Evolutionary conservation across 441 rosid species (phyloP).

Genomic region (Arabidopsis hybrid): DNA sequence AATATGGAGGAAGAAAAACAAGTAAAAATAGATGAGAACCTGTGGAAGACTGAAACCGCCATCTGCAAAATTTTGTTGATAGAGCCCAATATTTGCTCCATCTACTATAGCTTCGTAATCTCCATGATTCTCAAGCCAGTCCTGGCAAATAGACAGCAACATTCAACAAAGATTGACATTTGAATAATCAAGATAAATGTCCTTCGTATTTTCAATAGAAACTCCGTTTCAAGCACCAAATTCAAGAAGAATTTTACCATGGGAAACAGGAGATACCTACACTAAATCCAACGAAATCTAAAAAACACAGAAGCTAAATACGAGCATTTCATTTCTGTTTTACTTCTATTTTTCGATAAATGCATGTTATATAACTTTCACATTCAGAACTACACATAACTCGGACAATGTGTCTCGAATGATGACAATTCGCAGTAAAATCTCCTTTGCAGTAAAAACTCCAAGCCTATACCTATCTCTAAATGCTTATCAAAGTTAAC

Average conservation of each 20-base stretch:
- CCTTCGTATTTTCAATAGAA: not conserved
- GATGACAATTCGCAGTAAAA: not conserved
- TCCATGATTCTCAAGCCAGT: slow-evolving; percentile 74
- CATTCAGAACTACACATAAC: not conserved
- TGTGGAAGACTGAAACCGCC: slow-evolving; percentile 81
- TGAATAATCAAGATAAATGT: not conserved
- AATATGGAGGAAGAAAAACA: not conserved
- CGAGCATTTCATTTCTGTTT: not conserved
- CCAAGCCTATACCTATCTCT: not conserved
- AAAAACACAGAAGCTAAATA: not conserved
- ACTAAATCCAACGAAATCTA: not conserved
- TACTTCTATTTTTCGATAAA: not conserved
- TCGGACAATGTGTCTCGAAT: not conserved
- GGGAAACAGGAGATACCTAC: not conserved
- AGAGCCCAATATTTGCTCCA: slow-evolving; percentile 93
- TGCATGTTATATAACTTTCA: not conserved
- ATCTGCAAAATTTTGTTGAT: slow-evolving; percentile 84
- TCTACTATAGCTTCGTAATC: slow-evolving; percentile 75
- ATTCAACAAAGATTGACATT: not conserved
- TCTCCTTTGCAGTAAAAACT: not conserved
- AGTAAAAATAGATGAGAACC: slow-evolving; percentile 50
- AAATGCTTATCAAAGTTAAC: not conserved
- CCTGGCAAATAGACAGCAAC: slow-evolving; percentile 45
- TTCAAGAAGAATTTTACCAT: not conserved
- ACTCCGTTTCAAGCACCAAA: not conserved